A percentile compares a stretch with the other conserved stretches of the same genome.
Evolutionary conservation across 2,329 filamentous ascomycete genomes (phyloP).

Genomic region (Trichoderma oligosporum): DNA sequence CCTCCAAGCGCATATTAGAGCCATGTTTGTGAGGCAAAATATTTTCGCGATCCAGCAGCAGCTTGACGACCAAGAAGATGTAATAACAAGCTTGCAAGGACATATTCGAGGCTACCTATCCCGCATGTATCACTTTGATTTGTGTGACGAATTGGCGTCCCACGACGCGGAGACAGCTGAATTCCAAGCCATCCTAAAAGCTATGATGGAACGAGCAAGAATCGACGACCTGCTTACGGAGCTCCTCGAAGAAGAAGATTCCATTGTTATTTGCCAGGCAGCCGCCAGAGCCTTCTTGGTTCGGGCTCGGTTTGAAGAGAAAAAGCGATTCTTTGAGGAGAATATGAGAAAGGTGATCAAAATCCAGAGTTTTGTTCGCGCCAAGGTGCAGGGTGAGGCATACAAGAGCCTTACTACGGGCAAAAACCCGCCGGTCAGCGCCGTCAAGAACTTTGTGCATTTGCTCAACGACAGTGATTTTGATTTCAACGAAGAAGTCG

Average conservation of each 20-base stretch:
- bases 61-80: slow-evolving; percentile 54
- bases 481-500: slow-evolving; percentile 97
- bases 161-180: slow-evolving; percentile 63
- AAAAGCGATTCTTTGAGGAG: slow-evolving; percentile 82
- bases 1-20: slow-evolving; percentile 58
- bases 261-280: slow-evolving; percentile 70
- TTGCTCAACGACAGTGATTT: slow-evolving; percentile 97
- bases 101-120: slow-evolving; percentile 61
- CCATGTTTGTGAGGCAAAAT: slow-evolving; percentile 55
- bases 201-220: slow-evolving; percentile 71
- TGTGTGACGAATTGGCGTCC: slow-evolving; percentile 67
- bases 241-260: slow-evolving; percentile 79
- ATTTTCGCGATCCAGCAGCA: slow-evolving; percentile 48
- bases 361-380: slow-evolving; percentile 93
- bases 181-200: slow-evolving; percentile 73
- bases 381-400: slow-evolving; percentile 91
- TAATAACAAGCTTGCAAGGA: slow-evolving; percentile 63
- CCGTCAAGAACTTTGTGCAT: slow-evolving; percentile 97
- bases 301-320: slow-evolving; percentile 72
- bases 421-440: slow-evolving; percentile 93
- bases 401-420: slow-evolving; percentile 96
- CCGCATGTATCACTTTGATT: slow-evolving; percentile 55
- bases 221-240: slow-evolving; percentile 71
- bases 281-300: slow-evolving; percentile 70
- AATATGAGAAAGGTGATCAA: slow-evolving; percentile 99